Conservation (phyloP, 2,329 filamentous ascomycete genomes). For the Boeremia lycopersici region DNA sequence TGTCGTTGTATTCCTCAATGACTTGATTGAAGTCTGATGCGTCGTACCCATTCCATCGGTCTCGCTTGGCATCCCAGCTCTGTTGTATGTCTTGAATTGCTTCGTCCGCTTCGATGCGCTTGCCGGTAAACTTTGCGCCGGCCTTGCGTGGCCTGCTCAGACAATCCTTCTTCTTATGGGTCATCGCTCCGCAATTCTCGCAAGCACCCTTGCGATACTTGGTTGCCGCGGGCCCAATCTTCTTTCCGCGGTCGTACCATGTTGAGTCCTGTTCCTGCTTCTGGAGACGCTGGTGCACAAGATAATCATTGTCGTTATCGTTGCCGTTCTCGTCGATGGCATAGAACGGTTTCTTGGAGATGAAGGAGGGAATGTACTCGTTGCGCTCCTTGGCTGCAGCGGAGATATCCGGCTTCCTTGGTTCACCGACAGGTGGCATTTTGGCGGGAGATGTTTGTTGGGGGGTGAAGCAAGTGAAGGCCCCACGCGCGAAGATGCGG, state of each 20-base stretch:
- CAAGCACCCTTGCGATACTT: constrained; percentile 98
- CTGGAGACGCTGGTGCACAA: constrained; percentile 91
- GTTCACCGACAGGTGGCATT: constrained; percentile 52
- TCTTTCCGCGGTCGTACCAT: constrained; percentile 93
- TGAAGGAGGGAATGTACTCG: constrained; percentile 97
- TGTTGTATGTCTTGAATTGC: constrained; percentile 82
- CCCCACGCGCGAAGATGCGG: constrained; percentile 11
- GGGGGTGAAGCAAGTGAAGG: constrained; percentile 1
- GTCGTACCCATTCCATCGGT: constrained; percentile 99
- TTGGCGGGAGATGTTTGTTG: constrained; percentile 1
- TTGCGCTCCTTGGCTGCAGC: constrained; percentile 82
- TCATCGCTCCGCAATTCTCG: constrained; percentile 97
- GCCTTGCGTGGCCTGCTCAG: constrained; percentile 84
- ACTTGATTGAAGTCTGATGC: constrained; percentile 82
- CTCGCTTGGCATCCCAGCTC: constrained; percentile 96
- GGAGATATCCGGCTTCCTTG: constrained; percentile 59
- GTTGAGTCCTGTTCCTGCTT: constrained; percentile 72
- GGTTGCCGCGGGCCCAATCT: constrained; percentile 83
- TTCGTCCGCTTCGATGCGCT: constrained; percentile 92
- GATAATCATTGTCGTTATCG: constrained; percentile 80
- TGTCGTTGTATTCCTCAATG: constrained; percentile 85
- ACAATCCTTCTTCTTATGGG: constrained; percentile 94
- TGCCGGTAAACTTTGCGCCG: constrained; percentile 90
- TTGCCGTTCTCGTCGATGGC: constrained; percentile 75
- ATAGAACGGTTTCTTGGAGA: constrained; percentile 97